Base-by-base conservation (phyloP, 2,329 filamentous ascomycete species). In the Microsporum ferrugineum region DNA sequence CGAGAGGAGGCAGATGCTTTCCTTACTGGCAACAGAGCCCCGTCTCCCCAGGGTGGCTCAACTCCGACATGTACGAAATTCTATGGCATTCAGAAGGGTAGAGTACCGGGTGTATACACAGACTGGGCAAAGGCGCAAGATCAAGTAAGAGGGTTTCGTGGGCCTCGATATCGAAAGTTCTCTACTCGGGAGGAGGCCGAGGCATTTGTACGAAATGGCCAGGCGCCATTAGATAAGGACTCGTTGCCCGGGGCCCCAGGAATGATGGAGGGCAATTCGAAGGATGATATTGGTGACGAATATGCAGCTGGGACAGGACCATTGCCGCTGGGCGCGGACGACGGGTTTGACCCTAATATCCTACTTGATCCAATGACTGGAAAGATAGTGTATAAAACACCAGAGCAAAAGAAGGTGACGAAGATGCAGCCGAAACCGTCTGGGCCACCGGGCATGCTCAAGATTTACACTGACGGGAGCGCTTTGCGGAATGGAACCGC, bases 1-100 rank as follows among this genome's bases (percentile, higher is more conserved):
- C 77, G 81, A 62, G 81, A 85, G 64, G 90, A 96, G 63, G 92
- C 92, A n/a, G 82, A 88, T 68, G 84, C 83, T 1, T 96, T 89
- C 70, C 79, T 89, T 31, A 83, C 81, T 0, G 88, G 88, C 55
- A 81, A 80, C 65, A 80, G 81, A 61, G 72, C 72, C 5, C 71
- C 71, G 14, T 60, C 67, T 14, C 65, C 65, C 12, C 69, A 66
- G 45, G 65, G 74, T 23, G 68, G n/a, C 2, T 58, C 75, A 27
- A 71, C 76, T 45, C 67, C 75, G 56, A 71, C 66, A 3, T 64
- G 67, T 29, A 73, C 76, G 23, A 80, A 82, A 66, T 86, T 78
- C 69, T 87, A 87, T 64, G 84, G 78, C 6, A 82, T 87, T 1
- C 82, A 80, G 65, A 76, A 75, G 55, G 84, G 84, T 17, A 77